Evolutionary conservation across 2,329 filamentous ascomycete genomes (phyloP), one percentile per base, ranked within the genome.

Genomic region (Leptographium galeiforme): DNA sequence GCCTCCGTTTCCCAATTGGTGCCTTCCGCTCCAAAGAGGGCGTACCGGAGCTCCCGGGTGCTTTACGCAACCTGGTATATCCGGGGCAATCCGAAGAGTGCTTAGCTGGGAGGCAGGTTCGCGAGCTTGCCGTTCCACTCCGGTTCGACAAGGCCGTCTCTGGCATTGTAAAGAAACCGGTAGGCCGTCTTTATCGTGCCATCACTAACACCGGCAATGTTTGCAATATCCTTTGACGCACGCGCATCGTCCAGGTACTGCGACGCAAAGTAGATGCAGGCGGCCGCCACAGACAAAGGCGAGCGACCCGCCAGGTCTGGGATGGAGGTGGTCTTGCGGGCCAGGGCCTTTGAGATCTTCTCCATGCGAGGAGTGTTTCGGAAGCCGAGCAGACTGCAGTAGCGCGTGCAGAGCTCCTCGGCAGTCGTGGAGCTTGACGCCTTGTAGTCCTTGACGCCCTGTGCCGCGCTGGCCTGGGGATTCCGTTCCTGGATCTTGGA

Each of bases 181-280:
- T 97, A 98, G 0, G 91, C 90, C 32, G 88, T 94, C 63, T 94
- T 90, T 62, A 98, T 95, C 0, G 93, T 98, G 53, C 93, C 90
- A 64, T 98, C 94, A 66, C 89, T 96, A 33, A 98, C 93, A 59
- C 89, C 88, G 1, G 87, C 89, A 18, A 93, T 84, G 30, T 70
- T 68, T 6, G 89, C 87, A 61, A 98, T 96, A 57, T 94, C 86
- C 67, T 90, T 90, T n/a, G 89, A 85, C 8, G 80, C 75, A 62
- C 86, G 87, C 19, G 81, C 75, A 60, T 93, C 80, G 53, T 84
- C 87, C 72, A 95, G 85, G 40, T 97, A 76, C 63, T 91, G 82
- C 34, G 88, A 89, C 5, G 91, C 87, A 82, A 97, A 93, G 74
- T 93, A 98, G 67, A 98, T 96, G 67, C 89, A 95, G 36, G 93